Base-by-base conservation (phyloP, 2,329 filamentous ascomycete species). In the Ophiostoma sp. region DNA sequence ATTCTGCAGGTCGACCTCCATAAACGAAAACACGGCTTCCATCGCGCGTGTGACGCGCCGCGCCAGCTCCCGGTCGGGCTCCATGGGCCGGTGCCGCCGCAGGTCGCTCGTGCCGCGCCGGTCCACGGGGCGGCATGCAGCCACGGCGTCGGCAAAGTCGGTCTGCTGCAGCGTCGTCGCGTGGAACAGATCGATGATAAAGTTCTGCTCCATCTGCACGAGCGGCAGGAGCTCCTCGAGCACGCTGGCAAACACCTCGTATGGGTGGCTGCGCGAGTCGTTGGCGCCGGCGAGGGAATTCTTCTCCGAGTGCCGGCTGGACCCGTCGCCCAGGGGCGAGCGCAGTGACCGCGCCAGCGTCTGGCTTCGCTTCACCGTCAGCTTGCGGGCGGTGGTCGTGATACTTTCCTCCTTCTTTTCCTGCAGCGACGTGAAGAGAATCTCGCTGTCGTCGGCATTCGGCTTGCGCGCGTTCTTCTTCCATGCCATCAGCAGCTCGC, bases 111-210 rank as follows among this genome's bases (percentile, higher is more conserved):
- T 88, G 36, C 89, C 87, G 58, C 84, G 83, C 64, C 94, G 87
- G 49, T 88, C 83, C 58, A 87, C 85, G 6, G 93, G 92, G 38
- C 84, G 80, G 1, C 82, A 82, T 2, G 85, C 83, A 27, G 85
- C 82, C 18, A 97, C 89, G 2, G 89, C 85, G 72, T 98, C 95
- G 1, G 90, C 84, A 75, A 97, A 98, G 75, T 97, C 93, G 16
- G 85, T 79, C 47, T 87, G 89, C 74, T 93, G 89, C 41, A 94
- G 82, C 1, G 92, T 96, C n/a, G 90, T 91, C 40, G 95, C 87
- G 74, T 98, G 94, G 84, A 98, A 98, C 77, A 97, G 95, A 73
- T 96, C 92, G n/a, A 97, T 88, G 65, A 97, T 83, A 76, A 98
- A 99, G 76, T 97, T 98, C 77, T 99, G 94, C 78, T 99, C 95